Percentiles rank a stretch among this genome's conserved stretches.
These are phyloP conservation scores for Auricularia auricula-judae DNA, from an alignment of 768 basidiomycete genomes.

Conservation along the genomic window DNA sequence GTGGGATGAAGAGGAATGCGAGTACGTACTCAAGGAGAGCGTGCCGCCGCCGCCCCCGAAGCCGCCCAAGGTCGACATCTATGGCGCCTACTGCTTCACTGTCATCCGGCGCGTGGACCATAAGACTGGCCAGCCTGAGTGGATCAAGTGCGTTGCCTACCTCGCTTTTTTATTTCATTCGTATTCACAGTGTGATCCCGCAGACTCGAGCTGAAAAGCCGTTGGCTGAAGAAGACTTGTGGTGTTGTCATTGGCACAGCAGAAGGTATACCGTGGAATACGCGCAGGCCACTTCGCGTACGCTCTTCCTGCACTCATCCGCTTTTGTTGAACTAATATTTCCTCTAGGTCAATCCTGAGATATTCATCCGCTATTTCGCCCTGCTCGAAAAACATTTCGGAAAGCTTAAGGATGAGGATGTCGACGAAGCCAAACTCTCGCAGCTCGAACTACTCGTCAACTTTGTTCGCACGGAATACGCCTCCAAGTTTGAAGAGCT, in stretches of 20 bases:
- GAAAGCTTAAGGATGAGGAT: slow-evolving; percentile 23
- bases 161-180: neutral
- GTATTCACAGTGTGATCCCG: slow-evolving; percentile 8
- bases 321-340: neutral
- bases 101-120: neutral
- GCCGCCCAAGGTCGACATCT: neutral
- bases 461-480: slow-evolving; percentile 40
- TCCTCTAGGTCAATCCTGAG: slow-evolving; percentile 40
- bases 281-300: slow-evolving; percentile 37
- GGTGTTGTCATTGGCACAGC: slow-evolving; percentile 46
- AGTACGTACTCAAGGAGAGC: neutral
- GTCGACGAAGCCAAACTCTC: slow-evolving; percentile 32
- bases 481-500: slow-evolving; percentile 35
- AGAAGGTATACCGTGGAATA: slow-evolving; percentile 53
- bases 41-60: neutral
- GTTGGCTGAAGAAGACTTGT: slow-evolving; percentile 44
- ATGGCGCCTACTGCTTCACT: neutral
- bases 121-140: neutral
- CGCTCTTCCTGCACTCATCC: neutral
- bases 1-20: neutral
- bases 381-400: slow-evolving; percentile 33
- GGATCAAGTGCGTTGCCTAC: neutral
- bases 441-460: slow-evolving; percentile 38
- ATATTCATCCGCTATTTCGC: slow-evolving; percentile 43
- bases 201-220: slow-evolving; percentile 47